Evolutionary conservation across 257 asterid genomes (phyloP), one percentile per base, ranked within the genome.

Genomic region (Lycium ferocissimum): DNA sequence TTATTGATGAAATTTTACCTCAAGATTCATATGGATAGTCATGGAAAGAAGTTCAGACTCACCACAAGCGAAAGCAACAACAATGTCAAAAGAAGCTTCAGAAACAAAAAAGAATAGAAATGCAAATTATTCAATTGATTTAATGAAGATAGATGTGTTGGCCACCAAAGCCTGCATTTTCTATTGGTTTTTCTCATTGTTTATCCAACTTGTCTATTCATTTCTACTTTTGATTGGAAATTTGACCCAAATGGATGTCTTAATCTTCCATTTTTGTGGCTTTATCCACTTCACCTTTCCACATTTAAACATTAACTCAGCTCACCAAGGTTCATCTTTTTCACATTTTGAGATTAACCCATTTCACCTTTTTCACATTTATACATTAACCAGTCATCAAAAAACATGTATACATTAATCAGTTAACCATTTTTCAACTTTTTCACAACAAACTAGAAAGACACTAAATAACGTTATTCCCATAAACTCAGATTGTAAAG

Each of bases 111-210:
- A 86, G 83, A 86, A 85, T 87, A 86, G 69, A 86, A 58, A 51
- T 76, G 79, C 47, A 85, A 72, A 57, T 75, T 67, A 54, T 49
- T 62, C 73, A 37, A 71, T 73, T 67, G 86, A 83, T 85, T 92
- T 65, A 91, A 83, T 79, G 94, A 88, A 26, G 86, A 84, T 37
- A 94, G 89, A 89, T 91, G 80, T 63, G 79, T 82, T 47, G 99
- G 99, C 98, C 98, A 96, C 99, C 99, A 96, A 37, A 96, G 87
- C 95, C 99, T 91, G 90, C 97, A 95, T 65, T 89, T 94, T 59
- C 87, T 87, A 83, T 26, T 53, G 47, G 9, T 7, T 53, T 49
- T 78, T 78, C 82, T 53, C 82, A 78, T 78, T 13, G 12, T 14
- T 67, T 22, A 67, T 5, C 76, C 51, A 33, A 66, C 18, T 73